Base-by-base conservation (phyloP, 78 protist species). In the Isochrysis galbana region DNA sequence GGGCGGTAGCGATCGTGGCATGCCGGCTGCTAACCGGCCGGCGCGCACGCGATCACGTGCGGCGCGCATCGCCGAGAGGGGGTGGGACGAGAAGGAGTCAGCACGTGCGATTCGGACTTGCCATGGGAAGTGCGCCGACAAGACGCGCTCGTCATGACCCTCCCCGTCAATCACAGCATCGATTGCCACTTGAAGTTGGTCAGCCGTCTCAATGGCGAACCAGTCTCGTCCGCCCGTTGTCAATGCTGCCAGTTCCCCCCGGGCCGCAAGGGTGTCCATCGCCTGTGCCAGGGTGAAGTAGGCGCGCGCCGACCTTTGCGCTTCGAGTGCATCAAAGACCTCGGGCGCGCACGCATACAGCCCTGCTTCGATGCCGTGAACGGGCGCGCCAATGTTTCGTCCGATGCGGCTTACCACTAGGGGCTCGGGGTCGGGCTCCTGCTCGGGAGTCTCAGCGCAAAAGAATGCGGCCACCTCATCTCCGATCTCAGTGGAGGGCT, bases 221-320 rank as follows among this genome's bases (percentile, higher is more conserved):
- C 67, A 54, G 32, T 54, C 32, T 21, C 67, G 67, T 54, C 67
- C 67, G 67, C 32, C 67, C 67, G 67, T 54, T 19, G 67, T 21
- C 67, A 21, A 10, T 10, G 67, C 67, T 19, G 67, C 10, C 67
- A 54, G 67, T 21, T 19, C 10, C 32, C 67, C 19, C 32, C 67
- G 67, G 32, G 67, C 67, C 32, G 19, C 67, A 19, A 54, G 67
- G 67, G 32, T 54, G 32, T 54, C 32, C 67, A 54, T 54, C 67
- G 77, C 77, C 36, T 69, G 77, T n/a, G 77, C 77, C 38, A 69
- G 34, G 77, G 77, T 69, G 77, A 69, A 69, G 77, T 69, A 69
- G 10, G 11, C 26, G 10, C 77, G 19, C 77, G 14, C 77, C 34
- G 77, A 5, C 38, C 5, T 23, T n/a, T 25, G 77, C 77, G 77